Evolutionary conservation across 768 basidiomycete genomes (phyloP).

Genomic region (Cyclocybe cylindracea): DNA sequence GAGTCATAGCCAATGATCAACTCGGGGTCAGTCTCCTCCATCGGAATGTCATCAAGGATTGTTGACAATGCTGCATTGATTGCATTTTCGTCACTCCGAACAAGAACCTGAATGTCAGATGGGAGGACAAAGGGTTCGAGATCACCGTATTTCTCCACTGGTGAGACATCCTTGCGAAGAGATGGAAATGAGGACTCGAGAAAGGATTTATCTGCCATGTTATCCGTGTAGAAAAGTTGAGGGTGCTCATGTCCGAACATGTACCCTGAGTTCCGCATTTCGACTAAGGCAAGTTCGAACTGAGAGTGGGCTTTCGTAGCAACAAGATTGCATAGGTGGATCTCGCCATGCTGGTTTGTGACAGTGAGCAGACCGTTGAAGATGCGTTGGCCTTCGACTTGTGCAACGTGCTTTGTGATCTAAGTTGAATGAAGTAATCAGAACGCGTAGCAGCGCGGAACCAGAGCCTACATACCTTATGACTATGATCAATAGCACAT

Average conservation of each 20-base stretch:
- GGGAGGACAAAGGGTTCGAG: slow-evolving; percentile 15
- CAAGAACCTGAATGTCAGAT: slow-evolving; percentile 2
- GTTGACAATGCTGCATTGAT: slow-evolving; percentile 16
- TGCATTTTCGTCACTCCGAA: neutral
- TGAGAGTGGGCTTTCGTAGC: slow-evolving; percentile 30
- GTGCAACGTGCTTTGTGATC: slow-evolving; percentile 26
- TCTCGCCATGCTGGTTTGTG: slow-evolving; percentile 27
- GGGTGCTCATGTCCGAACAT: slow-evolving; percentile 18
- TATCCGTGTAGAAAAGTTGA: slow-evolving; percentile 15
- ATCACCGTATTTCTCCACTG: slow-evolving; percentile 23
- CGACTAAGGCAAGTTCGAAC: slow-evolving; percentile 14
- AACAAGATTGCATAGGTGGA: slow-evolving; percentile 18
- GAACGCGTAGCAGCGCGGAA: too few species aligned
- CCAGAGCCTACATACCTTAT: too few species aligned
- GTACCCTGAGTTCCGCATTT: slow-evolving; percentile 11
- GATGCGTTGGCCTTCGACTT: slow-evolving; percentile 23
- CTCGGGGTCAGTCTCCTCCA: neutral
- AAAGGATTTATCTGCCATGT: slow-evolving; percentile 16
- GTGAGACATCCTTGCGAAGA: slow-evolving; percentile 17
- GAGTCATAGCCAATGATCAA: slow-evolving; percentile 20
- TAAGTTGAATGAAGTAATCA: too few species aligned
- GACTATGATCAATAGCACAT: slow-evolving; percentile 25
- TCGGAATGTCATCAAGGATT: slow-evolving; percentile 12
- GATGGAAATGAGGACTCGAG: slow-evolving; percentile 22
- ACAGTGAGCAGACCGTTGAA: slow-evolving; percentile 26